A percentile compares a stretch with the other conserved stretches of the same genome.
Conservation (phyloP, 2,329 filamentous ascomycete species). For the Dactylellina sp. region DNA sequence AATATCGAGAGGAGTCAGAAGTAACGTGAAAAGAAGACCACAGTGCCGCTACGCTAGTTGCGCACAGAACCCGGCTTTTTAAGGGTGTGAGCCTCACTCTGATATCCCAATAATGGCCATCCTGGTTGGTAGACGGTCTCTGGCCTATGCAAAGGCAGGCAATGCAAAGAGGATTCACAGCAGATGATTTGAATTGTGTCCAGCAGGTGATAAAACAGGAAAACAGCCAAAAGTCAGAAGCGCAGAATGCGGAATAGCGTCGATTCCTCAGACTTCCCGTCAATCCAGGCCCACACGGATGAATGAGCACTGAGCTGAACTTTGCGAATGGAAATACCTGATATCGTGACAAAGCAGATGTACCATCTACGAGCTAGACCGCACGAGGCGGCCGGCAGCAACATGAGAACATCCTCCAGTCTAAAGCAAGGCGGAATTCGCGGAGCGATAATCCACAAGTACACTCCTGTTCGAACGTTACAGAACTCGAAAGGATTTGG, state of each 20-base stretch:
- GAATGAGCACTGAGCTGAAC: too few relatives aligned
- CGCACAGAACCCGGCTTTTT: not conserved
- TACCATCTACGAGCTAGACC: too few relatives aligned
- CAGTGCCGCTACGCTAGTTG: not conserved
- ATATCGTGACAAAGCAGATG: too few relatives aligned
- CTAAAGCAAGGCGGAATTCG: not conserved
- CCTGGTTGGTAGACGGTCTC: constrained; percentile 5
- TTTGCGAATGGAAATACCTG: too few relatives aligned
- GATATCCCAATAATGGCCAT: not conserved
- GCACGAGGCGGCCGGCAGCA: not conserved
- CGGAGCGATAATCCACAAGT: not conserved
- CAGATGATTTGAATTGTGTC: constrained; percentile 10
- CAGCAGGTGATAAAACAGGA: constrained; percentile 10
- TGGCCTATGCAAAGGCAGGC: not conserved
- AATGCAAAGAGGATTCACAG: not conserved
- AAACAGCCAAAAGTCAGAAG: not conserved
- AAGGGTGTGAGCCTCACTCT: constrained; percentile 1
- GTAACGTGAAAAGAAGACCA: not conserved
- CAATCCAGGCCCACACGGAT: too few relatives aligned
- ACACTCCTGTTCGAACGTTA: too few relatives aligned
- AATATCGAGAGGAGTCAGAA: not conserved
- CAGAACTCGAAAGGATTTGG: too few relatives aligned
- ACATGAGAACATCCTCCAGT: too few relatives aligned
- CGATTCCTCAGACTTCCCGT: too few relatives aligned
- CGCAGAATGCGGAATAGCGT: not conserved